Evolutionary conservation across 164 flowering plant genomes (phyloP).

Genomic region (Dillenia suffruticosa): DNA sequence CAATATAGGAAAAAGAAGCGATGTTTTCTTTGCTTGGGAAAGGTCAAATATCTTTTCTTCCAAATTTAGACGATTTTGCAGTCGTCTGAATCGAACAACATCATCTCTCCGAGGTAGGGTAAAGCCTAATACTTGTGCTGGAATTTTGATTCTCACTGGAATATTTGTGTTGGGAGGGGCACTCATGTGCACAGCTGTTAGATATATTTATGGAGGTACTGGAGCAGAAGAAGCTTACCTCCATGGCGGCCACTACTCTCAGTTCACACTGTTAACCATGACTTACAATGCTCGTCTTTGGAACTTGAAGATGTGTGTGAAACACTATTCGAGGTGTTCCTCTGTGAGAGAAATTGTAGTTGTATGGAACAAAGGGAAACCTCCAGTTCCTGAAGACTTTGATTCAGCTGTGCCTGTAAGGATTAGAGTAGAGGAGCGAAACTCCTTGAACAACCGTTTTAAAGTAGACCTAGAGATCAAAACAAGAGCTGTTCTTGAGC

Average conservation of each 20-base stretch:
- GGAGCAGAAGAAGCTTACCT: conserved; percentile 82
- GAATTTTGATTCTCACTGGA: conserved; percentile 39
- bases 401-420: conserved; percentile 85
- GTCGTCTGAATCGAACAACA: conserved; percentile 59
- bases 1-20: conserved; percentile 55
- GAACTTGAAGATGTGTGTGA: conserved; percentile 88
- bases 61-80: conserved; percentile 52
- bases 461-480: conserved; percentile 58
- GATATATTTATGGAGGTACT: conserved; percentile 68
- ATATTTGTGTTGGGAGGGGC: conserved; percentile 37
- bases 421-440: conserved; percentile 62
- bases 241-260: conserved; percentile 62
- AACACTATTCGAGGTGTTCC: conserved; percentile 89
- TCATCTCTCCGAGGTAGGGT: conserved; percentile 40
- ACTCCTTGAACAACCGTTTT: conserved; percentile 89
- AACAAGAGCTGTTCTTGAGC: conserved; percentile 82
- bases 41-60: conserved; percentile 41
- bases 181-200: conserved; percentile 52
- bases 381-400: conserved; percentile 53
- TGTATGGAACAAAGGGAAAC: conserved; percentile 89
- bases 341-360: conserved; percentile 90
- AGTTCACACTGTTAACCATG: conserved; percentile 89
- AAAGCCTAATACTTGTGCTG: conserved; percentile 48
- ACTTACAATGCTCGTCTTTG: conserved; percentile 89
- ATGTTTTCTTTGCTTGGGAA: conserved; percentile 48